Conservation (phyloP, 768 basidiomycete species). For the Crassisporium funariophilum region DNA sequence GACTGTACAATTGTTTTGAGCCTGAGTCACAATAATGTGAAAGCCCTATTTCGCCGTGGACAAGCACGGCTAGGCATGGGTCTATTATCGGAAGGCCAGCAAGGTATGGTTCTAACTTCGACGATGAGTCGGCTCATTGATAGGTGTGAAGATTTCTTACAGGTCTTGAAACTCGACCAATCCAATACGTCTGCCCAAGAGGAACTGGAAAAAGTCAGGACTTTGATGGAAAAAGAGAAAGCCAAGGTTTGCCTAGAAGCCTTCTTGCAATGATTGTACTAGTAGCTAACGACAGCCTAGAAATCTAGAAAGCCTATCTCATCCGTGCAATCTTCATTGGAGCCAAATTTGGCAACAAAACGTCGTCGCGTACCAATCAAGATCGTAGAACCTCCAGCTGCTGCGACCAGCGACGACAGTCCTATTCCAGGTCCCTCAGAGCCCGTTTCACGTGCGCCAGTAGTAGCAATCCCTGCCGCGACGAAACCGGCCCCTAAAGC, state of each 20-base stretch:
- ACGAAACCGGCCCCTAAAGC: slow-evolving; percentile 4
- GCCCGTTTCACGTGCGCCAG: too few relatives aligned
- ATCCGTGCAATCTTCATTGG: slow-evolving; percentile 15
- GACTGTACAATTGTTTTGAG: slow-evolving; percentile 72
- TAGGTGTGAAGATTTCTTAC: slow-evolving; percentile 55
- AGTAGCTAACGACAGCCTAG: slow-evolving; percentile 14
- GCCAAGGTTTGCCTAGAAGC: slow-evolving; percentile 29
- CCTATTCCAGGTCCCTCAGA: neutral
- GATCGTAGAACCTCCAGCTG: slow-evolving; percentile 46
- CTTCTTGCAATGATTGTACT: neutral
- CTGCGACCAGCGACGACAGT: neutral
- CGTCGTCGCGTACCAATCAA: slow-evolving; percentile 66
- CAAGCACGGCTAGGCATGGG: slow-evolving; percentile 67
- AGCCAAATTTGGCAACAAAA: slow-evolving; percentile 28
- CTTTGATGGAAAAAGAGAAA: slow-evolving; percentile 38
- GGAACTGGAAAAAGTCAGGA: slow-evolving; percentile 58
- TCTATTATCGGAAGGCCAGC: slow-evolving; percentile 56
- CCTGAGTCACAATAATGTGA: slow-evolving; percentile 63
- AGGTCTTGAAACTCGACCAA: slow-evolving; percentile 63
- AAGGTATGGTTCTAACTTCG: slow-evolving; percentile 44
- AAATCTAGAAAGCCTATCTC: slow-evolving; percentile 28
- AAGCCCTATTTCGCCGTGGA: slow-evolving; percentile 77
- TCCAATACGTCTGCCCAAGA: slow-evolving; percentile 60
- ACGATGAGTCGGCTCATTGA: neutral
- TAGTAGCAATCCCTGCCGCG: neutral